These are phyloP conservation scores for Aspergillus sclerotioniger DNA, from an alignment of 495 filamentous ascomycete species.

Conservation along the genomic window DNA sequence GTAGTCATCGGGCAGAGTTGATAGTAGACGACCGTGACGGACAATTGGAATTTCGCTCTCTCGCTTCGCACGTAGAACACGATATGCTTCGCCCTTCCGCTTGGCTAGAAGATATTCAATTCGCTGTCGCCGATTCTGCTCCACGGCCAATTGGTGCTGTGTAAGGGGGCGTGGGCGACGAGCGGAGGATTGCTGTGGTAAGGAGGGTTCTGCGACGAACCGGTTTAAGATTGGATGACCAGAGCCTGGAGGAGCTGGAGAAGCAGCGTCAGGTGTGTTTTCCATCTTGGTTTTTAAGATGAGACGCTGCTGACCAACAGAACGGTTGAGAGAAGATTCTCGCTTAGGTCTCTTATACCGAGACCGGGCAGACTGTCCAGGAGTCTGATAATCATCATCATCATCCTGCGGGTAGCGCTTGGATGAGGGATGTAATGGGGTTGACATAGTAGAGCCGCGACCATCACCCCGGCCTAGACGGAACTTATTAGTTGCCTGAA, in stretches of 20 bases:
- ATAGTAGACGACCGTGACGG: conserved; percentile 66
- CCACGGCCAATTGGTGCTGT: conserved; percentile 88
- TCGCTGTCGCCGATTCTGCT: conserved; percentile 81
- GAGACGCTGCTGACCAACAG: conserved; percentile 42
- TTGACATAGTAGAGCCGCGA: conserved; percentile 41
- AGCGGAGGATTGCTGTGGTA: conserved; percentile 28
- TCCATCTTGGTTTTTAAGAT: conserved; percentile 51
- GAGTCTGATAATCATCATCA: conserved; percentile 38
- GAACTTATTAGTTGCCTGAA: neutral
- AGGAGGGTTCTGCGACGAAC: conserved; percentile 42
- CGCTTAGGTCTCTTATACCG: conserved; percentile 38
- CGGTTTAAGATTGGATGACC: conserved; percentile 48
- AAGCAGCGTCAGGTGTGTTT: conserved; percentile 44
- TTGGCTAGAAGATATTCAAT: conserved; percentile 85
- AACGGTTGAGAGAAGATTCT: conserved; percentile 37
- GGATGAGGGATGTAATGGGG: conserved; percentile 39
- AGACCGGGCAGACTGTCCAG: conserved; percentile 32
- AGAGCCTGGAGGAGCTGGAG: conserved; percentile 49
- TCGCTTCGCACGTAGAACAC: conserved; percentile 58
- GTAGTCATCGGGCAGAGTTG: conserved; percentile 66
- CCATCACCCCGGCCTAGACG: conserved; percentile 22
- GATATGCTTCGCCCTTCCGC: conserved; percentile 60
- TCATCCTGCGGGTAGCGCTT: conserved; percentile 35
- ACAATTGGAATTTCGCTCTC: conserved; percentile 59
- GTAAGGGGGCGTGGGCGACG: conserved; percentile 82